Evolutionary conservation across 2,329 filamentous ascomycete species (phyloP), one percentile per base, ranked within the genome.

Genomic region (Colletotrichum caudatum): DNA sequence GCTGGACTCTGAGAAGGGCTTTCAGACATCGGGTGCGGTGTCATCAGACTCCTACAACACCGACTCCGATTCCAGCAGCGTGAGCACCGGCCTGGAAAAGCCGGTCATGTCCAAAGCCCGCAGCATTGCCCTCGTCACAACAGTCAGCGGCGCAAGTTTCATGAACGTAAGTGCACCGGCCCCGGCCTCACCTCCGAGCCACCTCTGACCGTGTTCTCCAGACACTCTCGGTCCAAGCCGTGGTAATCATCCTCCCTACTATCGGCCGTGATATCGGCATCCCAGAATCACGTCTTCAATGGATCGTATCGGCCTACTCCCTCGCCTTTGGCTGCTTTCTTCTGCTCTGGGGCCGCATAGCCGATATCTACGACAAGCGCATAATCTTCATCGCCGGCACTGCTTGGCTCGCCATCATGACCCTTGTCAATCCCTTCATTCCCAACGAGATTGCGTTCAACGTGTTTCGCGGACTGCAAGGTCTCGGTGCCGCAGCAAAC

Each of bases 301-400:
- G 90, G 90, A 85, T 92, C 72, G 83, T 92, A 0, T 92, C 90
- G 0, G 87, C 90, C 0, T 92, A 92, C 76, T 84, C 88, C 5
- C 84, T 93, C 20, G 84, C 89, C 0, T 92, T 92, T 75, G 90
- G 90, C 58, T 92, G 90, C 78, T 92, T 92, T 76, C 80, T 92
- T 35, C 81, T 93, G 20, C 83, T 92, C 18, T 92, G 90, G 90
- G 91, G 90, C 35, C 85, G 90, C 26, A 85, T 92, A 29, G 91
- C 88, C 66, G 90, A 93, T 77, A 85, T 92, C 56, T 91, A 90
- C 73, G 90, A 90, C 66, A 91, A 91, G 77, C 85, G 90, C 11
- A 81, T 86, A 56, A 90, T 92, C 74, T 93, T 92, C 78, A 84
- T 92, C 37, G 83, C 83, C 70, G 91, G 90, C 0, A 90, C 89